These are phyloP conservation scores for Neobulgaria alba DNA, from an alignment of 2,329 filamentous ascomycete species.

Conservation along the genomic window DNA sequence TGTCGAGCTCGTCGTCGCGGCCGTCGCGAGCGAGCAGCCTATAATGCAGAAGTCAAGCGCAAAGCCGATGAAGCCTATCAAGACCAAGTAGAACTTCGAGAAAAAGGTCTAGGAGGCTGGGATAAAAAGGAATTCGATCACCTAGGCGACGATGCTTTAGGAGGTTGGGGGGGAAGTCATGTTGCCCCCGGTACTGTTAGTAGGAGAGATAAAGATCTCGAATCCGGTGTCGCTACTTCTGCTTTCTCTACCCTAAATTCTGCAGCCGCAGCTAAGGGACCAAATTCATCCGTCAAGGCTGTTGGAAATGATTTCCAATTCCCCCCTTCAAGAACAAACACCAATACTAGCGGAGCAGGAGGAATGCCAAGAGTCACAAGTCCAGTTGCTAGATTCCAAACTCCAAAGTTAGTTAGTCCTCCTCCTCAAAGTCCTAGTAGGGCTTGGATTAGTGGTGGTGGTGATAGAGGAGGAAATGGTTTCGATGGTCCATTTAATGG, in stretches of 20 bases:
- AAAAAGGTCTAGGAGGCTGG: conserved; percentile 25
- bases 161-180: conserved; percentile 20
- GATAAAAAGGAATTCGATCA: conserved; percentile 15
- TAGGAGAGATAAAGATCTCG: conserved; percentile 2
- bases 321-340: too few species aligned
- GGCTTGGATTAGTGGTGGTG: neutral
- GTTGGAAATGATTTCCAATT: too few species aligned
- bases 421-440: neutral
- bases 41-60: conserved; percentile 25
- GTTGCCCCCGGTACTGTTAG: conserved; percentile 1
- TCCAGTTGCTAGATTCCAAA: neutral
- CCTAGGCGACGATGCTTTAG: conserved; percentile 23
- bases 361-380: neutral
- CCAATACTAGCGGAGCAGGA: too few species aligned
- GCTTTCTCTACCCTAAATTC: too few species aligned
- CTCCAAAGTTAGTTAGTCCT: neutral
- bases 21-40: conserved; percentile 38
- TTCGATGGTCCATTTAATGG: neutral
- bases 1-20: conserved; percentile 46
- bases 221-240: neutral
- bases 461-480: neutral
- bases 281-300: too few species aligned
- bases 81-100: conserved; percentile 24
- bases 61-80: conserved; percentile 23
- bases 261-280: too few species aligned